These are phyloP conservation scores for Aspergillus neoniger DNA, from an alignment of 2,329 filamentous ascomycete species.

Conservation along the genomic window DNA sequence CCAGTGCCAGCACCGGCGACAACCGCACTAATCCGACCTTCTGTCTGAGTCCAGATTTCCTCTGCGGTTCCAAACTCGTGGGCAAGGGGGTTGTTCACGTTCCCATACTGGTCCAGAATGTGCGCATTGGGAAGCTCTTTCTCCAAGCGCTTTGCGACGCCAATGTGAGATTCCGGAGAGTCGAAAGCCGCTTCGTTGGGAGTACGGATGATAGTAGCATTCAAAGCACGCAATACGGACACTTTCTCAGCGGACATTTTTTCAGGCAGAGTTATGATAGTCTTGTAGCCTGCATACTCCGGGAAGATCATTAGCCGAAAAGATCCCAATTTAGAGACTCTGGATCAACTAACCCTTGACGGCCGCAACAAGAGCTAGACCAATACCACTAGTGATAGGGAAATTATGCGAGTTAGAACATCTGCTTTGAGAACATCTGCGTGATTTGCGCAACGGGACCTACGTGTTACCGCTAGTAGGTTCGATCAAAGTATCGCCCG, in stretches of 20 bases:
- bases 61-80: conserved; percentile 94
- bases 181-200: conserved; percentile 95
- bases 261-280: conserved; percentile 96
- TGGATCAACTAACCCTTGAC: conserved; percentile 65
- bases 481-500: conserved; percentile 95
- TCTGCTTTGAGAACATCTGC: not conserved
- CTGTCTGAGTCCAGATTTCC: conserved; percentile 92
- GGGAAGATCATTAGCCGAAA: not conserved
- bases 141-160: conserved; percentile 82
- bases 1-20: conserved; percentile 94
- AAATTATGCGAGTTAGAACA: not conserved
- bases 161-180: conserved; percentile 93
- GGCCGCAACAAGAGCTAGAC: conserved; percentile 86
- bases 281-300: conserved; percentile 70
- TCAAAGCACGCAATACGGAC: conserved; percentile 86
- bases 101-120: conserved; percentile 95
- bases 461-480: conserved; percentile 94
- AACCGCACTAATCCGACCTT: conserved; percentile 76
- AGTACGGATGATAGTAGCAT: conserved; percentile 95
- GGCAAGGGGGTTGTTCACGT: conserved; percentile 85
- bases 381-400: conserved; percentile 66
- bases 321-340: not conserved
- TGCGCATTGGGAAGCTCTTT: conserved; percentile 97
- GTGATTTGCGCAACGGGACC: not conserved
- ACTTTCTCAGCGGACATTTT: conserved; percentile 99